A percentile compares a stretch with the other conserved stretches of the same genome.
Conservation (phyloP, 768 basidiomycete genomes). For the Suillus subalutaceus region DNA sequence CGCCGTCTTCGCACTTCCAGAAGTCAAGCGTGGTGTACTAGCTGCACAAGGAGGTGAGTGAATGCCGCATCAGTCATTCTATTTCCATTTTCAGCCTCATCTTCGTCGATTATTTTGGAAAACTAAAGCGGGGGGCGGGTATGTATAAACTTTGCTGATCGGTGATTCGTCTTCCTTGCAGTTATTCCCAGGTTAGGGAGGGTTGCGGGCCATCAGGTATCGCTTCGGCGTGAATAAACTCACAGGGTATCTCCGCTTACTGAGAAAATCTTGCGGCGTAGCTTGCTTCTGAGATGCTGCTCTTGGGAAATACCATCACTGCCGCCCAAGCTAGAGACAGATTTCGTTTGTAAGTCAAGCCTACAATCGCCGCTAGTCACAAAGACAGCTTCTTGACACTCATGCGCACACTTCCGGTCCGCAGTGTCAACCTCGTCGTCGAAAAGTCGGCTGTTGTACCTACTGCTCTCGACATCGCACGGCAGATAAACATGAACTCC, state of each 20-base stretch:
- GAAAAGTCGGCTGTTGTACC: slow-evolving; percentile 52
- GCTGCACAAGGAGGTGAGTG: slow-evolving; percentile 70
- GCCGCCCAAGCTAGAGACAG: slow-evolving; percentile 68
- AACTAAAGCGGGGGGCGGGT: slow-evolving; percentile 5
- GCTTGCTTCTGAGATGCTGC: slow-evolving; percentile 77
- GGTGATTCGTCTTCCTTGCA: slow-evolving; percentile 25
- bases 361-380: slow-evolving; percentile 17
- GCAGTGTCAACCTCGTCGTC: slow-evolving; percentile 74
- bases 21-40: slow-evolving; percentile 77
- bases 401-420: slow-evolving; percentile 19
- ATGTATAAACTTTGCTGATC: slow-evolving; percentile 20
- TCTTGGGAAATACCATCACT: slow-evolving; percentile 68
- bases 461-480: slow-evolving; percentile 64
- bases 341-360: slow-evolving; percentile 70
- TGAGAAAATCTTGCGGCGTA: slow-evolving; percentile 33
- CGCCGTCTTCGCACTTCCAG: slow-evolving; percentile 73
- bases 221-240: slow-evolving; percentile 13
- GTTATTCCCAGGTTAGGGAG: slow-evolving; percentile 70
- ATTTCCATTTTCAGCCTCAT: not conserved
- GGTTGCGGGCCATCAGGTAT: slow-evolving; percentile 76
- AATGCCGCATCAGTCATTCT: slow-evolving; percentile 3
- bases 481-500: slow-evolving; percentile 62
- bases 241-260: slow-evolving; percentile 16
- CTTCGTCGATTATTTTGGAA: slow-evolving; percentile 8
- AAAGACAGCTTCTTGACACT: slow-evolving; percentile 3